Evolutionary conservation across 1,284 basidiomycete species (phyloP).

Genomic region (Wolfiporia cocos): DNA sequence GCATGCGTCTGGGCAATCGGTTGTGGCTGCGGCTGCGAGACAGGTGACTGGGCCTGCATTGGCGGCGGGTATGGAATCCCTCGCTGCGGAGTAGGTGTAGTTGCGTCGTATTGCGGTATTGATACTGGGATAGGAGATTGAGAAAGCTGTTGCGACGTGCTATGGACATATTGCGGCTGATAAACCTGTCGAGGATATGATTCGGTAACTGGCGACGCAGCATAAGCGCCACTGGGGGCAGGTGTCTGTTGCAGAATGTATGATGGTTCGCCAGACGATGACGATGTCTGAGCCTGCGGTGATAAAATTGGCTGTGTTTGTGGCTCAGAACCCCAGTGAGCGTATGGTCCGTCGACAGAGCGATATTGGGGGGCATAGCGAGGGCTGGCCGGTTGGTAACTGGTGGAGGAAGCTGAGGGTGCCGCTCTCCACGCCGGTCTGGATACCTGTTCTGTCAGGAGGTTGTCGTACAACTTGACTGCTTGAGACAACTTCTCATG

Average conservation of each 20-base stretch:
- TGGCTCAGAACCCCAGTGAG: conserved; percentile 23
- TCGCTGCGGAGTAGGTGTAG: conserved; percentile 10
- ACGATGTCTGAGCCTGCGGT: conserved; percentile 5
- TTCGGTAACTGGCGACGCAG: conserved; percentile 11
- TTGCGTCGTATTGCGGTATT: conserved; percentile 21
- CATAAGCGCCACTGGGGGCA: conserved; percentile 8
- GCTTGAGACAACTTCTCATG: conserved; percentile 90
- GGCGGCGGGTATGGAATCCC: conserved; percentile 5
- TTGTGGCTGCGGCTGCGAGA: conserved; percentile 10
- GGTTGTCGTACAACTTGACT: conserved; percentile 83
- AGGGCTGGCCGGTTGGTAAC: conserved; percentile 12
- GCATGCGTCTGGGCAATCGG: conserved; percentile 7
- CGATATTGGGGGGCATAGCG: conserved; percentile 24
- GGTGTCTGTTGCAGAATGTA: conserved; percentile 11
- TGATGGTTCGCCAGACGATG: conserved; percentile 12
- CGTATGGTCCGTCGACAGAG: conserved; percentile 17
- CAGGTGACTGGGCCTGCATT: conserved; percentile 11
- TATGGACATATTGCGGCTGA: conserved; percentile 5
- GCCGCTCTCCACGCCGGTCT: conserved; percentile 58
- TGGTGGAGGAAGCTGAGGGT: conserved; percentile 21
- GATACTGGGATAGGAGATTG: conserved; percentile 19
- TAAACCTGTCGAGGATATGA: conserved; percentile 10
- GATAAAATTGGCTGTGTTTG: conserved; percentile 14
- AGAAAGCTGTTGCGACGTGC: conserved; percentile 8
- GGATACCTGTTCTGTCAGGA: conserved; percentile 80